Conservation (phyloP, 2,329 filamentous ascomycete species). For the Ascomycota sp. region DNA sequence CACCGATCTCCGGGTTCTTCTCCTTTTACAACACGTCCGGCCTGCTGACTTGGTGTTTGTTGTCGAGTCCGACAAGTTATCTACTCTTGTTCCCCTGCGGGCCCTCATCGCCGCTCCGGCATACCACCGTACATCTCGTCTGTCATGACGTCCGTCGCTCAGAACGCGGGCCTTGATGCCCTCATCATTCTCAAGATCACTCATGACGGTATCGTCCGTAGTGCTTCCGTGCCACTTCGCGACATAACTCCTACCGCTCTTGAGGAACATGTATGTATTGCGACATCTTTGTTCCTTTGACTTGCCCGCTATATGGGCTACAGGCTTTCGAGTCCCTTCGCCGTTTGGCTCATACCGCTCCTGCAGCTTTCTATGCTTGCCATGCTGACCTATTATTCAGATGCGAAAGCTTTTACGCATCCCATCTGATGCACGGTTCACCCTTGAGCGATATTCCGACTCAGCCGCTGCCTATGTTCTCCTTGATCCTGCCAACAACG, state of each 20-base stretch:
- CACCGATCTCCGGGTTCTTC: neutral
- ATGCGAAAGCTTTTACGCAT: constrained; percentile 16
- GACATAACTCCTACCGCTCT: constrained; percentile 57
- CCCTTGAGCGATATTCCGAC: constrained; percentile 87
- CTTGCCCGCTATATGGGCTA: too few relatives aligned
- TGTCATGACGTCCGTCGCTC: constrained; percentile 9
- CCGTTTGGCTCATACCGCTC: too few relatives aligned
- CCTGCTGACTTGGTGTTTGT: neutral
- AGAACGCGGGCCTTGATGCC: constrained; percentile 9
- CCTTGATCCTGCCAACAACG: constrained; percentile 52
- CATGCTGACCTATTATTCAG: constrained; percentile 4
- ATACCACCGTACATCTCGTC: neutral
- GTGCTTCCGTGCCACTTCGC: constrained; percentile 73
- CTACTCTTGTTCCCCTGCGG: too few relatives aligned
- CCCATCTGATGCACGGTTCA: constrained; percentile 16
- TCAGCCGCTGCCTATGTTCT: constrained; percentile 62
- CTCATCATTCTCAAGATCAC: constrained; percentile 65
- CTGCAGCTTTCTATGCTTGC: too few relatives aligned
- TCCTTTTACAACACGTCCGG: neutral
- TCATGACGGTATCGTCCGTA: constrained; percentile 51
- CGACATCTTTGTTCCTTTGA: too few relatives aligned
- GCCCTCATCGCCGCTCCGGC: neutral
- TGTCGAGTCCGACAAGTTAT: too few relatives aligned
- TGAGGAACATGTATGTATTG: constrained; percentile 52
- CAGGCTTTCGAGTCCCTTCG: too few relatives aligned